Conservation (phyloP, 495 filamentous ascomycete genomes). For the Lichenothelia convexa region DNA sequence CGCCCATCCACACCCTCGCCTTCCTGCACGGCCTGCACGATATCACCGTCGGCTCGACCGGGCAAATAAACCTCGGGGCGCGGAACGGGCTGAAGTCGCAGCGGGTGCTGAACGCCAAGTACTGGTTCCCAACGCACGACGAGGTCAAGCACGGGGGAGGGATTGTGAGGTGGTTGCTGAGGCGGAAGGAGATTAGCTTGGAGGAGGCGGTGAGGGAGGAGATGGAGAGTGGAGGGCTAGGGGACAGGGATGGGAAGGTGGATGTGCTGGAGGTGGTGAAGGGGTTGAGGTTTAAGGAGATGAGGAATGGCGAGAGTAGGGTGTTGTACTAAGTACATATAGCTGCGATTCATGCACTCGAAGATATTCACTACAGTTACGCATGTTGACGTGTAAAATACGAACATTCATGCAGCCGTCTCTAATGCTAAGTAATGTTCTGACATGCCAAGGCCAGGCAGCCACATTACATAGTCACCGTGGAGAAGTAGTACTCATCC, state of each 20-base stretch:
- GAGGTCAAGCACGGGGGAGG: slow-evolving; percentile 35
- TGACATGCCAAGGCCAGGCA: no score
- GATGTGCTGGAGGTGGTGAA: slow-evolving; percentile 9
- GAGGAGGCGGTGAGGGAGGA: slow-evolving; percentile 28
- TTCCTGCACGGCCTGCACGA: slow-evolving; percentile 39
- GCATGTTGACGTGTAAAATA: no score
- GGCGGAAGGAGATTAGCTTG: slow-evolving; percentile 24
- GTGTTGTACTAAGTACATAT: no score
- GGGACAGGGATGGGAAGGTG: slow-evolving; percentile 1
- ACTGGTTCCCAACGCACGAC: slow-evolving; percentile 41
- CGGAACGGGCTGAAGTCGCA: slow-evolving; percentile 33
- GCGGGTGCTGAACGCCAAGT: slow-evolving; percentile 27
- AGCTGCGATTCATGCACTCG: no score
- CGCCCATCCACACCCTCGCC: slow-evolving; percentile 26
- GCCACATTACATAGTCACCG: slow-evolving; percentile 37
- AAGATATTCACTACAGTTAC: no score
- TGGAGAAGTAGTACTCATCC: slow-evolving; percentile 92
- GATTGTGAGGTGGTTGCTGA: slow-evolving; percentile 29
- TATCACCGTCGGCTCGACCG: slow-evolving; percentile 24
- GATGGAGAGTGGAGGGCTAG: slow-evolving; percentile 1
- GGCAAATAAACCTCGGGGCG: slow-evolving; percentile 36
- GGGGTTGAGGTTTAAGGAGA: slow-evolving; percentile 21
- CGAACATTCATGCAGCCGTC: no score
- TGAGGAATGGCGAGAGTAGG: slow-evolving; percentile 27
- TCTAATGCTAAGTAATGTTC: no score